These are phyloP conservation scores for Podila epicladia DNA, from an alignment of 192 early-diverging fungal genomes.

Conservation along the genomic window DNA sequence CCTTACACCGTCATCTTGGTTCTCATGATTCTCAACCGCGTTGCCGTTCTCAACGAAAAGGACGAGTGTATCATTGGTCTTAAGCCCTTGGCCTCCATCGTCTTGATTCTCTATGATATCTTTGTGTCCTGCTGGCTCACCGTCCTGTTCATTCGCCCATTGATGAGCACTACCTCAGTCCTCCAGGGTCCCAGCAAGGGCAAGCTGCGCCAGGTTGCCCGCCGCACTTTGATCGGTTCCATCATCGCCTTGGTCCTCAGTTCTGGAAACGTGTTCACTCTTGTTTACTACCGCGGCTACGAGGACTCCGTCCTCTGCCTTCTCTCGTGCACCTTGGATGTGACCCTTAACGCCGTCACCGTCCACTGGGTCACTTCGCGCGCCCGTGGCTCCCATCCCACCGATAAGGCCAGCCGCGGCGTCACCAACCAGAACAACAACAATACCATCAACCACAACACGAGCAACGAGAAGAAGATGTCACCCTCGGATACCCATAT, in stretches of 20 bases:
- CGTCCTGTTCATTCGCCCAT: constrained; percentile 39
- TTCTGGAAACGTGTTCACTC: constrained; percentile 52
- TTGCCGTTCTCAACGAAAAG: constrained; percentile 24
- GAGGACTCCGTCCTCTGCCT: constrained; percentile 57
- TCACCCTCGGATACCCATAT: constrained; percentile 32
- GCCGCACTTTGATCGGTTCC: constrained; percentile 53
- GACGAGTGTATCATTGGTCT: constrained; percentile 34
- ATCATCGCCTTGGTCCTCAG: constrained; percentile 54
- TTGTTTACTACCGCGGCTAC: constrained; percentile 48
- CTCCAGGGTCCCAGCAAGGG: constrained; percentile 42
- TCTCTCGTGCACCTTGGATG: constrained; percentile 57
- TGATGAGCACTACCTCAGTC: constrained; percentile 35
- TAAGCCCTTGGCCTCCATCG: constrained; percentile 31
- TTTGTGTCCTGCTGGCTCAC: constrained; percentile 44
- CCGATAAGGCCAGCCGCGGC: constrained; percentile 23
- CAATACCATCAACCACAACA: neutral
- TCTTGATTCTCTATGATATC: constrained; percentile 43
- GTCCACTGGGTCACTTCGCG: constrained; percentile 59
- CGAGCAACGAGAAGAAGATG: constrained; percentile 18
- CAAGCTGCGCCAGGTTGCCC: constrained; percentile 46
- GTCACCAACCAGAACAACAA: constrained; percentile 15
- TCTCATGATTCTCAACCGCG: constrained; percentile 35
- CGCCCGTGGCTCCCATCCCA: constrained; percentile 2
- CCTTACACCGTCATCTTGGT: constrained; percentile 33
- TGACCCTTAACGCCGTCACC: constrained; percentile 54